These are phyloP conservation scores for Canna indica DNA, from an alignment of 176 grass and related monocot species.

Conservation along the genomic window DNA sequence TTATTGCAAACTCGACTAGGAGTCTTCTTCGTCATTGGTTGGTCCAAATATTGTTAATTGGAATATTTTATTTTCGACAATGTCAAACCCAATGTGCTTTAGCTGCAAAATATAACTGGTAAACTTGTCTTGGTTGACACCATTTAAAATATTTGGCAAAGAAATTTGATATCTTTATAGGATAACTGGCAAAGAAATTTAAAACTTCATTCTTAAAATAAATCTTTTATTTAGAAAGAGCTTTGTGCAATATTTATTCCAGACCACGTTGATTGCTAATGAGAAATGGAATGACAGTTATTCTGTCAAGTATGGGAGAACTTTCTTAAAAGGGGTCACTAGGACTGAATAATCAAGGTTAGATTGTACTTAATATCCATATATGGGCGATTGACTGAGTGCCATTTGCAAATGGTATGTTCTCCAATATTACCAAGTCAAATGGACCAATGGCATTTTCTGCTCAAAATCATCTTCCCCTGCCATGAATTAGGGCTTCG, in stretches of 20 bases:
- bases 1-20: not conserved
- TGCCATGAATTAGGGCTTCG: not conserved
- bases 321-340: not conserved
- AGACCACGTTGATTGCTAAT: not conserved
- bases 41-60: not conserved
- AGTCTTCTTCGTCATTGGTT: not conserved
- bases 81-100: not conserved
- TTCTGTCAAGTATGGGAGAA: not conserved
- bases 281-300: not conserved
- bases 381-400: not conserved
- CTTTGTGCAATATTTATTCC: not conserved
- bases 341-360: not conserved
- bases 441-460: not conserved
- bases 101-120: not conserved
- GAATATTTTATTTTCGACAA: not conserved
- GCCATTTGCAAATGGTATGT: not conserved
- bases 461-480: not conserved
- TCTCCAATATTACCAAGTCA: not conserved
- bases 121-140: not conserved
- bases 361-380: not conserved
- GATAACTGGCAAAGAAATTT: not conserved
- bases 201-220: not conserved
- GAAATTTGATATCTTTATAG: not conserved
- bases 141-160: not conserved
- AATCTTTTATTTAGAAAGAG: not conserved